Percentiles rank a stretch among this genome's conserved stretches.
Evolutionary conservation across 352 stramenopile genomes (phyloP).

Genomic region (Blastocystis sp.): DNA sequence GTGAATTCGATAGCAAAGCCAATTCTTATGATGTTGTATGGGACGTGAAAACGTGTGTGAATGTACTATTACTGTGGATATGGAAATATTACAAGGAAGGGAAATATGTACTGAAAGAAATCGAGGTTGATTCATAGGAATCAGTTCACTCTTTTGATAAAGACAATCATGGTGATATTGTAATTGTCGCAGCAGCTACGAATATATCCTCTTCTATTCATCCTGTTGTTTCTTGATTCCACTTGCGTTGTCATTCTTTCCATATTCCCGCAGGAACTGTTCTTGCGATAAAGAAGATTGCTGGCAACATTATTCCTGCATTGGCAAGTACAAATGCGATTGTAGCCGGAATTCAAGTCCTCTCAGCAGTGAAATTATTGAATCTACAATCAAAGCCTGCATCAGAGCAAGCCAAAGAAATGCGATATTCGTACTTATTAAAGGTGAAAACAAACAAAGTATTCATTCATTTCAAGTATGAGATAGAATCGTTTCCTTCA

Average conservation of each 20-base stretch:
- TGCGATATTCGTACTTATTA: slow-evolving; percentile 56
- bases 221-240: background rate
- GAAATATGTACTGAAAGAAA: background rate
- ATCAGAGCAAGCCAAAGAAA: background rate
- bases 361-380: slow-evolving; percentile 69
- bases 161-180: slow-evolving; percentile 90
- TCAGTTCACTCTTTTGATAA: slow-evolving; percentile 85
- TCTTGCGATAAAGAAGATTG: slow-evolving; percentile 90
- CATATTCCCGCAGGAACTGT: slow-evolving; percentile 73
- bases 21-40: background rate
- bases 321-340: slow-evolving; percentile 99
- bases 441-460: slow-evolving; percentile 61
- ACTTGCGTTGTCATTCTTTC: slow-evolving; percentile 80
- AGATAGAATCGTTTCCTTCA: slow-evolving; percentile 48
- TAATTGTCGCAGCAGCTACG: slow-evolving; percentile 90
- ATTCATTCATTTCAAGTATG: background rate
- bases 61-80: slow-evolving; percentile 18
- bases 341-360: slow-evolving; percentile 89
- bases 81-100: slow-evolving; percentile 38
- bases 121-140: background rate
- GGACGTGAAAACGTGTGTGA: background rate
- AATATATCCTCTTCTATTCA: slow-evolving; percentile 69
- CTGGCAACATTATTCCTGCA: slow-evolving; percentile 97
- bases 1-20: background rate
- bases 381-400: background rate